Evolutionary conservation across 1,284 basidiomycete genomes (phyloP).

Genomic region (Trametes polyzona): DNA sequence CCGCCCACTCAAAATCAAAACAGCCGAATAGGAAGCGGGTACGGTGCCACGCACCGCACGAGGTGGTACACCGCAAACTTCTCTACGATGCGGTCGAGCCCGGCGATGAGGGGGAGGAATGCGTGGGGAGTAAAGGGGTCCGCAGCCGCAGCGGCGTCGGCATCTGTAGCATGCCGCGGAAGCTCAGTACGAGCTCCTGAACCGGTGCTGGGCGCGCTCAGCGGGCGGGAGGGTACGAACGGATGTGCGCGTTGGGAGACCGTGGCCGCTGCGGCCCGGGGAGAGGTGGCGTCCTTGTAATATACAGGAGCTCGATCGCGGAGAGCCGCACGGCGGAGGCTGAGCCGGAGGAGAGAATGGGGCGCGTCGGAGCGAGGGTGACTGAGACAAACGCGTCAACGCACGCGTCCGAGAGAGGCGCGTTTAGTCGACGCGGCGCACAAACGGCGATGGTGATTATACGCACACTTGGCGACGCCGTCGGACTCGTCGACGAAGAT

Average conservation of each 20-base stretch:
- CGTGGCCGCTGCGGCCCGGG: constrained; percentile 2
- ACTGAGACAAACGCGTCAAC: constrained; percentile 39
- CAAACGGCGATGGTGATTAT: not conserved
- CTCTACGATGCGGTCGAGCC: constrained; percentile 55
- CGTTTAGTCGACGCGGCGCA: not conserved
- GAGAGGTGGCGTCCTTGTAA: constrained; percentile 43
- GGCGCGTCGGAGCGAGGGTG: constrained; percentile 47
- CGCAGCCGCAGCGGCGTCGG: constrained; percentile 6
- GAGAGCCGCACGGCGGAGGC: constrained; percentile 43
- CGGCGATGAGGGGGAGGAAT: constrained; percentile 32
- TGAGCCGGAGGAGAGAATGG: constrained; percentile 38
- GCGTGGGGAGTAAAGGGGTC: constrained; percentile 31
- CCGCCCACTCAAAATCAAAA: constrained; percentile 2
- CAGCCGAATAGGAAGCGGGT: not conserved
- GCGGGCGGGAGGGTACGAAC: constrained; percentile 1
- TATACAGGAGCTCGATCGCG: constrained; percentile 56
- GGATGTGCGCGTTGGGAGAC: constrained; percentile 10
- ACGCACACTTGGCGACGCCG: constrained; percentile 46
- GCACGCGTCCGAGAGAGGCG: not conserved
- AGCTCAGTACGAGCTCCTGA: not conserved
- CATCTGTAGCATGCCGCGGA: constrained; percentile 8
- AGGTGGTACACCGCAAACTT: constrained; percentile 63
- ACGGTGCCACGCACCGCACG: constrained; percentile 49
- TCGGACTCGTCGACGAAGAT: constrained; percentile 50
- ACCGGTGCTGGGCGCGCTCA: not conserved